Evolutionary conservation across 2,329 filamentous ascomycete species (phyloP), one percentile per base, ranked within the genome.

Genomic region (Epichloe hybrida): DNA sequence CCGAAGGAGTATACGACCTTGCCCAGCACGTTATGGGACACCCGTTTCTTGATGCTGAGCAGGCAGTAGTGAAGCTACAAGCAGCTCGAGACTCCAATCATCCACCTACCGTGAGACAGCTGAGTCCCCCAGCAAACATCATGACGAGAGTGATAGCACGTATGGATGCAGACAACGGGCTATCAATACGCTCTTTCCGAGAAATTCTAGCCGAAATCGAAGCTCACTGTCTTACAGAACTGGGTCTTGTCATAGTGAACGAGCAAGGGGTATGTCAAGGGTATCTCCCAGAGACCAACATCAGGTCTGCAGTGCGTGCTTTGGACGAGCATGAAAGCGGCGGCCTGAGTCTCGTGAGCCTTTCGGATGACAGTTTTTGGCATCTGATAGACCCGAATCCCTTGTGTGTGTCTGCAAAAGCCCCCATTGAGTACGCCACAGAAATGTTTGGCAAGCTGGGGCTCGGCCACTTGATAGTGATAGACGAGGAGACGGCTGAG

Each of bases 391-490:
- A 80, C 58, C 65, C 71, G 1, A 79, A 74, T 15, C 76, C 76
- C 1, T 54, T 80, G 51, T 72, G 64, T 1, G 61, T 80, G 5
- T 72, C 68, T 50, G 69, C 67, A 1, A 69, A 69, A 43, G 75
- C 77, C 42, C 77, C 77, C 9, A 67, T 81, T 57, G 78, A 81
- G 59, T 77, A 77, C 60, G 75, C 71, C 1, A 73, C 79, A 1
- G 77, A 80, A 61, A 74, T 81, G 71, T 80, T 81, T 64, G 72
- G 71, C 3, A 79, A 78, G 58, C 57, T 81, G 41, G 77, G 77
- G 0, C 54, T 80, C 55, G 63, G 76, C 52, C 70, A 79, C 63
- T 53, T 80, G 42, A 72, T 76, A 57, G 63, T 80, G 5, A 68
- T 72, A 2, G 74, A 76, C 54, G 72, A 77, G 53, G 73, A 74